Base-by-base conservation (phyloP, 768 basidiomycete species). In the Rhizopogon vesiculosus region DNA sequence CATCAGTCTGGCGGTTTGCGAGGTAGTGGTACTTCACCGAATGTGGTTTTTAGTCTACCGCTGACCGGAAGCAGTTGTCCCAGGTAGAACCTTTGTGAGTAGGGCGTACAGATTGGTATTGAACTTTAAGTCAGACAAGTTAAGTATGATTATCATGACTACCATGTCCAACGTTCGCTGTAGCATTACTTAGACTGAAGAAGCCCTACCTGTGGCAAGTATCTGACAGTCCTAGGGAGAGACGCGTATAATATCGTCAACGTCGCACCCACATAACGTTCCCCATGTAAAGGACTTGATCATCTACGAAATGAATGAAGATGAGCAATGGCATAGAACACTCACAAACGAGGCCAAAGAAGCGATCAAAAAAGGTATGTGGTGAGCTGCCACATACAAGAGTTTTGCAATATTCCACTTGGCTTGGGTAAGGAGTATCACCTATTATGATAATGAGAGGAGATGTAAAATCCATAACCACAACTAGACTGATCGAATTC, bases 241-340 rank as follows among this genome's bases (percentile, higher is more conserved):
- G n/a, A 18, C 45, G 29, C 29, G 29, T 31, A 45, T 38, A 38
- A 31, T 45, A 18, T 45, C n/a, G 7, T 18, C 45, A 29, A 18
- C 5, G 45, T 18, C 5, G 29, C 29, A 3, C 71, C 69, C 29
- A 29, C n/a, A 31, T 28, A n/a, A 31, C 10, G 9, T 45, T 31
- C 45, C n/a, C 29, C 16, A 31, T 12, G 28, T 31, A n/a, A n/a
- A 10, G n/a, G 45, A 29, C 28, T 29, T 31, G 16, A 19, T 31
- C 45, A 2, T 10, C 28, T 45, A 8, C 28, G 74, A n/a, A 31
- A n/a, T 45, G 10, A 45, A 29, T 10, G 28, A 31, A n/a, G 10
- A n/a, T 12, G 9, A 5, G n/a, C 6, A 31, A 45, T 10, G n/a
- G 13, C 7, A n/a, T n/a, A 7, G 22, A 25, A 74, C 16, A 64